Conservation (phyloP, 148 eudicot genomes). For the Pouteria glomerata region DNA sequence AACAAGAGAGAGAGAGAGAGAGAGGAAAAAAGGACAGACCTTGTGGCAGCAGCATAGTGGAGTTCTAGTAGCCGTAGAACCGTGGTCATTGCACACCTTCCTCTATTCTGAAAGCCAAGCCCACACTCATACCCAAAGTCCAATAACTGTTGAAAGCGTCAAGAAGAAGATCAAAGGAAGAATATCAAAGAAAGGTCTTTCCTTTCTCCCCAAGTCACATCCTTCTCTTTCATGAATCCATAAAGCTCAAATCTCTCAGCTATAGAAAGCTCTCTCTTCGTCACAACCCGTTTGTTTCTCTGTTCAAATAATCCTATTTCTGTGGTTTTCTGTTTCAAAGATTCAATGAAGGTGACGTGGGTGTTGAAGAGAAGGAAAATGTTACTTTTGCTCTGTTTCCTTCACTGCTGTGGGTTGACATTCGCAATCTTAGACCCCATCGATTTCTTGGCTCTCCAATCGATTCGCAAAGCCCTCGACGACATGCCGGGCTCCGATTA, state of each 20-base stretch:
- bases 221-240: no score
- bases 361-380: not conserved
- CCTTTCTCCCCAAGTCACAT: no score
- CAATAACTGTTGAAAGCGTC: no score
- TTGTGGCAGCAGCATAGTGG: no score
- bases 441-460: constrained; percentile 76
- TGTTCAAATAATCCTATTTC: not conserved
- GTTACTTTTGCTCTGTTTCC: constrained; percentile 2
- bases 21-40: not conserved
- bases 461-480: constrained; percentile 43
- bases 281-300: not conserved
- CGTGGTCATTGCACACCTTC: no score
- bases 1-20: not conserved
- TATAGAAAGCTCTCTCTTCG: no score
- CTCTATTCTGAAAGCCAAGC: no score
- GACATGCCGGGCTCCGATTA: constrained; percentile 64
- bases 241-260: no score
- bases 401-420: constrained; percentile 5
- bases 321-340: not conserved
- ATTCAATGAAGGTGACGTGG: not conserved
- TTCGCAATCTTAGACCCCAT: constrained; percentile 56
- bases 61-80: no score
- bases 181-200: no score
- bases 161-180: no score
- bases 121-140: no score